A percentile compares a stretch with the other conserved stretches of the same genome.
Evolutionary conservation across 768 basidiomycete genomes (phyloP).

Genomic region (Rhodotorula graminis): DNA sequence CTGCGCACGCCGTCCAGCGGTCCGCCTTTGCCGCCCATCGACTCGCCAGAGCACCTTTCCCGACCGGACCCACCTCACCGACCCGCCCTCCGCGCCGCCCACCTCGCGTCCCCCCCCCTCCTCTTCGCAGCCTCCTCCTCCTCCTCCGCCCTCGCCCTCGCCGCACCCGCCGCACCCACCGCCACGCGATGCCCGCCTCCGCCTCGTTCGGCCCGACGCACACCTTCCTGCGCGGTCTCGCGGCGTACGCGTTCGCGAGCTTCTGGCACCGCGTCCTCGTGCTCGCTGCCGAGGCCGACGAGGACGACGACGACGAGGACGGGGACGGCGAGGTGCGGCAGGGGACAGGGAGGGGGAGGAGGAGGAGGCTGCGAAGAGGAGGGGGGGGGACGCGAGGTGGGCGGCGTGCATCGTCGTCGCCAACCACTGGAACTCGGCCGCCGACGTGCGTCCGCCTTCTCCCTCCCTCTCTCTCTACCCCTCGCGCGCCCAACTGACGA

Average conservation of each 20-base stretch:
- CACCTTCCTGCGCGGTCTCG: conserved; percentile 28
- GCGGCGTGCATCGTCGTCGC: conserved; percentile 23
- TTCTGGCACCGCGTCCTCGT: conserved; percentile 27
- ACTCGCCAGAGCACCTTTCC: too few species aligned
- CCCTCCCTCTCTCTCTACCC: too few species aligned
- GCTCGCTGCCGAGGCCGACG: not conserved
- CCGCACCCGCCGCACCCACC: not conserved
- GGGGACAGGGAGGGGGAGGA: not conserved
- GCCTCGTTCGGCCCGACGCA: conserved; percentile 44
- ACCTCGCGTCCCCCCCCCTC: too few species aligned
- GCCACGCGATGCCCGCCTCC: not conserved
- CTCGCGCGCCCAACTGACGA: conserved; percentile 33
- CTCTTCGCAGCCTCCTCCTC: not conserved
- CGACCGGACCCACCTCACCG: too few species aligned
- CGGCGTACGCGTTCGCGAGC: conserved; percentile 21
- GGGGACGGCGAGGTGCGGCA: not conserved
- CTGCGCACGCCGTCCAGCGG: too few species aligned
- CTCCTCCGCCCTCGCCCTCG: not conserved
- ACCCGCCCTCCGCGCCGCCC: too few species aligned
- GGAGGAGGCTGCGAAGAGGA: not conserved
- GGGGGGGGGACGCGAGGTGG: conserved; percentile 25
- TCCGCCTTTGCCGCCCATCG: too few species aligned
- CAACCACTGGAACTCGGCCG: conserved; percentile 38
- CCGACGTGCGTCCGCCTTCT: conserved; percentile 38
- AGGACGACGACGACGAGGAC: not conserved